These are phyloP conservation scores for Talaromyces amestolkiae DNA, from an alignment of 2,329 filamentous ascomycete species.

Conservation along the genomic window DNA sequence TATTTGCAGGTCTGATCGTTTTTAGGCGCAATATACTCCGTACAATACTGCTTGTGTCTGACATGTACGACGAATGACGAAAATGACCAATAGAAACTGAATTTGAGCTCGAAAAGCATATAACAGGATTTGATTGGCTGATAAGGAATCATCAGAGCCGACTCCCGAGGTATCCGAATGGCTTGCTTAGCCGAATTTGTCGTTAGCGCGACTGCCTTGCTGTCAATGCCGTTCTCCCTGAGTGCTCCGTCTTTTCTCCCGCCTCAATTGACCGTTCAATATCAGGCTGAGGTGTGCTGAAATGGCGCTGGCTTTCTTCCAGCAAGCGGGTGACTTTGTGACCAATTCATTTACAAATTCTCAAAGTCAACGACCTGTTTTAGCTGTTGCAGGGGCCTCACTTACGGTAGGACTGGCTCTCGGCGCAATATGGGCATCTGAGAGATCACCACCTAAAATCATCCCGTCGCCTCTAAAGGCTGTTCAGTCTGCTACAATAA, in stretches of 20 bases:
- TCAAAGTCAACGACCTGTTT: conserved; percentile 31
- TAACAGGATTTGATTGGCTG: background rate
- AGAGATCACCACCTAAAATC: conserved; percentile 21
- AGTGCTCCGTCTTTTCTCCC: background rate
- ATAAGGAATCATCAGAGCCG: background rate
- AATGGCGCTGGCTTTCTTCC: conserved; percentile 31
- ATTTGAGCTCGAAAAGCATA: background rate
- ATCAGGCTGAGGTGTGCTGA: background rate
- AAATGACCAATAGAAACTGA: background rate
- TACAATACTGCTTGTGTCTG: background rate
- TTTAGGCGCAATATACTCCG: background rate
- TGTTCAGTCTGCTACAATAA: conserved; percentile 34
- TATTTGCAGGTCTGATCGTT: too few species aligned
- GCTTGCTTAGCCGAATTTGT: background rate
- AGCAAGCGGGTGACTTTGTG: conserved; percentile 34
- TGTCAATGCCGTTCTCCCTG: background rate
- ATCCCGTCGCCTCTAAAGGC: conserved; percentile 39
- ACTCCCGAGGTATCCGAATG: background rate
- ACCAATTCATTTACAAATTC: conserved; percentile 33
- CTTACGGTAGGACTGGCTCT: conserved; percentile 35
- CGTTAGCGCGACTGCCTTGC: background rate
- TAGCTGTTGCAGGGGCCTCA: conserved; percentile 37
- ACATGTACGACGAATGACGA: background rate
- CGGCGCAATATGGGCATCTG: conserved; percentile 28
- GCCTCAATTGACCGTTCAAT: background rate